phyloP scores from a whole-genome alignment of 805 yeast genomes.

The Candida berthetii region DNA sequence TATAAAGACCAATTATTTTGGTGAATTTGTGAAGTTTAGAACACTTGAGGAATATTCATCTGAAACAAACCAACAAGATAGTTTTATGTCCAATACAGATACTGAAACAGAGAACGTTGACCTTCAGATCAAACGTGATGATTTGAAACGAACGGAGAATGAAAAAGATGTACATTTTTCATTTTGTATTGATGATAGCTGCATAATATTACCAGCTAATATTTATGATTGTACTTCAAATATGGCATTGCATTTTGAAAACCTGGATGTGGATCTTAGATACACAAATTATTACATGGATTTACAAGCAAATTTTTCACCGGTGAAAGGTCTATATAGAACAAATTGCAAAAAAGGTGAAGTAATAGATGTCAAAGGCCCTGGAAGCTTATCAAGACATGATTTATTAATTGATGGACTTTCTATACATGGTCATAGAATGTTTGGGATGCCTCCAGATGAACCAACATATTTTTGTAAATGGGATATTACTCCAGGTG shows the following conservation, averaged over 20 bases:
- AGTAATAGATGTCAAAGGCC: constrained; percentile 9
- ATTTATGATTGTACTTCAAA: constrained; percentile 61
- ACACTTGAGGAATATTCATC: constrained; percentile 78
- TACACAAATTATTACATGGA: constrained; percentile 94
- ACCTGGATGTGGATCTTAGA: constrained; percentile 72
- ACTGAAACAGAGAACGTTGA: not conserved
- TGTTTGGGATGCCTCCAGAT: constrained; percentile 87
- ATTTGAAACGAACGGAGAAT: constrained; percentile 45
- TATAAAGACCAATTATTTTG: constrained; percentile 84
- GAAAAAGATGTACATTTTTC: constrained; percentile 76
- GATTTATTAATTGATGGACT: constrained; percentile 54
- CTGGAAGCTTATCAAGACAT: constrained; percentile 5
- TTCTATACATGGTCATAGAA: constrained; percentile 76
- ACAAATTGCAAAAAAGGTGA: constrained; percentile 6
- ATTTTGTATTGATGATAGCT: constrained; percentile 64
- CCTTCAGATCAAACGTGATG: not conserved
- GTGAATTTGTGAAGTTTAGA: constrained; percentile 74
- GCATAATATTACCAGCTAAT: constrained; percentile 65
- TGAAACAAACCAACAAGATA: constrained; percentile 9
- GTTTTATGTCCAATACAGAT: not conserved
- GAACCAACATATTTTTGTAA: constrained; percentile 86
- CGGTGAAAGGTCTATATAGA: constrained; percentile 34
- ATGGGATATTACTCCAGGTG: constrained; percentile 80
- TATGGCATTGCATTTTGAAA: constrained; percentile 55
- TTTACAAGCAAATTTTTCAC: constrained; percentile 66